Base-by-base conservation (phyloP, 306 rosid genomes). In the Glycine tomentella region DNA sequence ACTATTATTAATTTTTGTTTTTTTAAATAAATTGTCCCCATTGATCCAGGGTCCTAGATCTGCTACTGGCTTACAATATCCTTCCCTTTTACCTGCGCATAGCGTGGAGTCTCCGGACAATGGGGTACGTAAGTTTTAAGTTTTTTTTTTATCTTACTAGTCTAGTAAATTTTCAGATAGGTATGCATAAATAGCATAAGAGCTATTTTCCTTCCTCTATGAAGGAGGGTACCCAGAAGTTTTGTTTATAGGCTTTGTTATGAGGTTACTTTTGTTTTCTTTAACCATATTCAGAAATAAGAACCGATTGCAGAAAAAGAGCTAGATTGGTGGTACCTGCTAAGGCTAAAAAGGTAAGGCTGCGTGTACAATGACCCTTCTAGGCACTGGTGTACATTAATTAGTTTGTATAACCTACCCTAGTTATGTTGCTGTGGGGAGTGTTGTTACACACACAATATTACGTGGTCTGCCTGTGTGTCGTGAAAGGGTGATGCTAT, bases 401-500 rank as follows among this genome's bases (percentile, higher is more conserved):
- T 25, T 25, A 25, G 31, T 25, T 25, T 25, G 31, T 45, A 58
- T 49, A 75, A n/a, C 48, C 42, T 71, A 31, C 10, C 72, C n/a
- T n/a, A 20, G 25, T 68, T 49, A 67, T 68, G 80, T 38, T 45
- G 69, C 31, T 48, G 59, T 61, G 68, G 58, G 64, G 46, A 13
- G 44, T 56, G 17, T 61, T 49, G 17, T 20, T 69, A 64, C 45
- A 53, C 45, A 53, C 38, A 25, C 71, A 75, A 78, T 83, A 25
- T 65, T 55, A 71, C 66, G 79, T 69, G 76, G 70, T 31, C 31
- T 77, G 81, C 86, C 87, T 68, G 81, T 69, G 76, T 81, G 87
- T 72, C 88, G 77, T 77, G 86, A 82, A 48, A 62, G 56, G 69
- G 62, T 81, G 87, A 77, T 76, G 84, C 59, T 64, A 49, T 74